A percentile compares a stretch with the other conserved stretches of the same genome.
These are phyloP conservation scores for Wickerhamiella kurtzmanii DNA, from an alignment of 805 yeast species.

Conservation along the genomic window DNA sequence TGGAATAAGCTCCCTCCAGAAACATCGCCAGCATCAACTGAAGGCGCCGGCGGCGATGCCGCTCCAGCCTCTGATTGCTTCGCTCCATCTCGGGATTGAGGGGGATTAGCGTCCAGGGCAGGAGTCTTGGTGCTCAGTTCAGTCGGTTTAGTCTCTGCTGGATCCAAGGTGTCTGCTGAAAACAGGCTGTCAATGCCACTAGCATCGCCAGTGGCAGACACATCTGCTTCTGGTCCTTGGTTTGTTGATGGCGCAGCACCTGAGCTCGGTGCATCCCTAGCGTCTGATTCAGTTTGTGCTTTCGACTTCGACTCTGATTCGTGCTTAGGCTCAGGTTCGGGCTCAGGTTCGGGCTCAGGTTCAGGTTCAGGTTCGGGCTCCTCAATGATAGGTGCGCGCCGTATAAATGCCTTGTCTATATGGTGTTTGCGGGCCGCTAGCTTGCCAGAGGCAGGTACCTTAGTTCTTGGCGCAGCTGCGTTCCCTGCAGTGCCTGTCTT, in stretches of 20 bases:
- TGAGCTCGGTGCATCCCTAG: too few species aligned
- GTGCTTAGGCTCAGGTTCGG: neutral
- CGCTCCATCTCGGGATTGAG: constrained; percentile 37
- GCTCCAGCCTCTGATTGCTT: too few species aligned
- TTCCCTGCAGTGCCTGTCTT: neutral
- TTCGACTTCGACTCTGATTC: neutral
- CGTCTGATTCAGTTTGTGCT: neutral
- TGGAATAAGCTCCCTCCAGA: neutral
- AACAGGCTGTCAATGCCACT: too few species aligned
- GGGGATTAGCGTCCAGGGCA: neutral
- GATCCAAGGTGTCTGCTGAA: too few species aligned
- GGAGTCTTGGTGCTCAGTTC: too few species aligned
- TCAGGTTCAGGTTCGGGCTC: constrained; percentile 4
- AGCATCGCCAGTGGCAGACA: too few species aligned
- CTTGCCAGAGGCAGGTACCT: constrained; percentile 15
- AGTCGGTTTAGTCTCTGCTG: neutral
- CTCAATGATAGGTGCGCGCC: constrained; percentile 3
- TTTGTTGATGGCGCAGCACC: neutral
- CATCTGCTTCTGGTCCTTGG: too few species aligned
- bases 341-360: constrained; percentile 4
- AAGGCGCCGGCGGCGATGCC: constrained; percentile 3
- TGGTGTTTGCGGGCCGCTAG: constrained; percentile 41
- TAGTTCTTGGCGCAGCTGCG: constrained; percentile 6
- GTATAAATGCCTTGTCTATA: constrained; percentile 15
- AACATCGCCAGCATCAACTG: neutral